phyloP scores from a whole-genome alignment of 2,329 filamentous ascomycete genomes.

The Alternaria rosae region DNA sequence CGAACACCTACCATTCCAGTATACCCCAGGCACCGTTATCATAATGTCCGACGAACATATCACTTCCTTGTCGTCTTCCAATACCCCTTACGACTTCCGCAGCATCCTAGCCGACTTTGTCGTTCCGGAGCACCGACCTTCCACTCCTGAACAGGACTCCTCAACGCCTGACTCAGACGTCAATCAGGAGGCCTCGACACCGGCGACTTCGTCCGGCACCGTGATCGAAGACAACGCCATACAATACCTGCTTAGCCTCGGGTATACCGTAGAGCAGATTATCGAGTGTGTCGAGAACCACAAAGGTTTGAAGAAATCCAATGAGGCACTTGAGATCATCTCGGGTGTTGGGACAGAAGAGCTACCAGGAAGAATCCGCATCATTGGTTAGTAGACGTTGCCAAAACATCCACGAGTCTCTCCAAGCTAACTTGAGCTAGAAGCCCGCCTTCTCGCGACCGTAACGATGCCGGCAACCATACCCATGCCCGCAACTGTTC shows the following conservation, averaged over 20 bases:
- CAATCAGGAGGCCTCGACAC: background rate
- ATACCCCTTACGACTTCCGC: background rate
- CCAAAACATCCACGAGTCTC: background rate
- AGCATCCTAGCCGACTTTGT: too few species aligned
- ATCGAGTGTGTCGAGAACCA: background rate
- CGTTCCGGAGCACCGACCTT: background rate
- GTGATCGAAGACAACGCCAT: background rate
- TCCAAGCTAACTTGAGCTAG: background rate
- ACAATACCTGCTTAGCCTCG: background rate
- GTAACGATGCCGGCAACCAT: too few species aligned
- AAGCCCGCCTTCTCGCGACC: background rate
- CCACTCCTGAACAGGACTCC: background rate
- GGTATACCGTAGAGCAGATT: background rate
- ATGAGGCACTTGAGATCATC: background rate
- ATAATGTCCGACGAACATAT: background rate
- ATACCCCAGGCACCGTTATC: background rate
- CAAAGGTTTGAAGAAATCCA: background rate
- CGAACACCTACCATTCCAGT: too few species aligned
- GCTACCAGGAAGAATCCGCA: background rate
- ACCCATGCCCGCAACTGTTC: too few species aligned
- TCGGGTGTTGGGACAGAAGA: background rate
- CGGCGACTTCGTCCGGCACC: background rate
- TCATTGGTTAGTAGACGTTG: background rate
- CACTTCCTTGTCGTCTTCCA: background rate
- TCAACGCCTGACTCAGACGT: background rate